Conservation (phyloP, 73 alveolate genomes). For the Effrenium voratum region DNA sequence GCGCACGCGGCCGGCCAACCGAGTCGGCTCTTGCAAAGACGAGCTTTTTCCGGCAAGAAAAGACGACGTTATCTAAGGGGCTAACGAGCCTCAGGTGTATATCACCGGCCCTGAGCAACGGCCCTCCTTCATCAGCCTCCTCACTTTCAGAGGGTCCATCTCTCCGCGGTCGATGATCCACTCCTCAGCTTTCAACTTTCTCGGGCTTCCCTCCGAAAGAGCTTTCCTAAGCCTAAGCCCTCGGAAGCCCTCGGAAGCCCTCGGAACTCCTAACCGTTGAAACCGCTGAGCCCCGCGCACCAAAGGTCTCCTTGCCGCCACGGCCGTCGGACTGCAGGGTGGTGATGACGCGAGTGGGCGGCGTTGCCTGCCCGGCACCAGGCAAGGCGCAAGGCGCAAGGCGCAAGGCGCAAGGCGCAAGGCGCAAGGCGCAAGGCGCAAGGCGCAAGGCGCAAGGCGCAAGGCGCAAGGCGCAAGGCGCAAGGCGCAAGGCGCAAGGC, state of each 20-base stretch:
- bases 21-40: too few relatives aligned
- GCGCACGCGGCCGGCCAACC: too few relatives aligned
- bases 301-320: conserved; percentile 65
- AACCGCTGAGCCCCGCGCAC: conserved; percentile 1
- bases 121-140: conserved; percentile 72
- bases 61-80: too few relatives aligned
- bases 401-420: not conserved
- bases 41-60: too few relatives aligned
- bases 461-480: not conserved
- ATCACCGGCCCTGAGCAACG: conserved; percentile 67
- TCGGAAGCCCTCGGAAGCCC: too few relatives aligned
- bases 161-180: conserved; percentile 88
- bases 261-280: too few relatives aligned
- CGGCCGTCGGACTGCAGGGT: conserved; percentile 65
- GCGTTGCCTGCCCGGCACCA: not conserved
- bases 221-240: too few relatives aligned
- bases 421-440: too few relatives aligned
- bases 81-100: not conserved
- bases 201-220: too few relatives aligned
- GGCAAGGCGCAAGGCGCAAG: not conserved
- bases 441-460: not conserved
- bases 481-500: not conserved
- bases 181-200: too few relatives aligned
- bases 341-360: conserved; percentile 81
- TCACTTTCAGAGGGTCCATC: conserved; percentile 60